Percentiles rank a stretch among this genome's conserved stretches.
These are phyloP conservation scores for Flueggea neowawraea DNA, from an alignment of 441 rosid species.

Conservation along the genomic window DNA sequence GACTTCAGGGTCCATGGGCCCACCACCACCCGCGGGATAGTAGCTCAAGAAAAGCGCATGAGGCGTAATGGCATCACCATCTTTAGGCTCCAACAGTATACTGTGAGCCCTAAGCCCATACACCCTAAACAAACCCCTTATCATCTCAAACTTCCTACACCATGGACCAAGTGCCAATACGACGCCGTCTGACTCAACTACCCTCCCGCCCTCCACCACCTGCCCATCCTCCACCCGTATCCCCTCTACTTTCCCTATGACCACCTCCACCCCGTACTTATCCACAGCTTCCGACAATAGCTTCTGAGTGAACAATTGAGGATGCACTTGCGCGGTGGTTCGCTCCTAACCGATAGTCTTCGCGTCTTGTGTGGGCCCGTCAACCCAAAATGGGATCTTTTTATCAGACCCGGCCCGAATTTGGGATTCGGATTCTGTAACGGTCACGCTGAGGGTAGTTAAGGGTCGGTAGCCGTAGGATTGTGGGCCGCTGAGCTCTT, in stretches of 20 bases:
- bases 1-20: conserved; percentile 73
- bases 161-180: conserved; percentile 81
- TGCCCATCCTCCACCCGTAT: conserved; percentile 42
- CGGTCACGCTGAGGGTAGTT: conserved; percentile 56
- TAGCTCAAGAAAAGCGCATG: conserved; percentile 67
- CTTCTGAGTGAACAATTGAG: conserved; percentile 61
- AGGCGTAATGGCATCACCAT: conserved; percentile 48
- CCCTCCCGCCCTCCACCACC: conserved; percentile 54
- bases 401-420: not conserved
- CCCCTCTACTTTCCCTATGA: conserved; percentile 55
- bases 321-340: conserved; percentile 83
- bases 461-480: conserved; percentile 73
- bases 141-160: conserved; percentile 61
- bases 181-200: conserved; percentile 57
- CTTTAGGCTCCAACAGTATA: conserved; percentile 66
- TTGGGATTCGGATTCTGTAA: conserved; percentile 37
- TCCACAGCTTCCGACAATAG: conserved; percentile 50
- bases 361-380: conserved; percentile 48
- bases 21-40: conserved; percentile 38
- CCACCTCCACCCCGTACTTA: conserved; percentile 55
- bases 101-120: conserved; percentile 74
- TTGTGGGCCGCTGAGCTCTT: conserved; percentile 61
- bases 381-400: conserved; percentile 60
- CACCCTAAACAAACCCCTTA: conserved; percentile 58
- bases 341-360: conserved; percentile 55